These are phyloP conservation scores for Neurospora tetrasperma DNA, from an alignment of 495 filamentous ascomycete species.

Conservation along the genomic window DNA sequence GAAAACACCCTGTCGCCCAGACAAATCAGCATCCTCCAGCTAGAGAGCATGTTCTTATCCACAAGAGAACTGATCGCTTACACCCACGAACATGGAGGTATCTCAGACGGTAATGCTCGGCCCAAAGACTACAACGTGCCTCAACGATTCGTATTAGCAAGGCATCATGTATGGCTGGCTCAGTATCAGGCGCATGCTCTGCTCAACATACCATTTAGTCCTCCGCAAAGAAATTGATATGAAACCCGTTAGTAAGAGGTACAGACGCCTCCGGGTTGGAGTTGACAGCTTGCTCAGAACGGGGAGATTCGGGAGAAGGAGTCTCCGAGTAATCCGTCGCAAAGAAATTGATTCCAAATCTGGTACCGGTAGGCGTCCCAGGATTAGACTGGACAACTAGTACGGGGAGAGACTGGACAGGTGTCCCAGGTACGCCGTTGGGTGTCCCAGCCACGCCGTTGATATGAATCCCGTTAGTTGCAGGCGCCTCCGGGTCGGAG, in stretches of 20 bases:
- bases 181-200: neutral
- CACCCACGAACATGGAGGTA: neutral
- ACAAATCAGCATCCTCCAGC: neutral
- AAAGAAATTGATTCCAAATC: neutral
- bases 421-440: too few species aligned
- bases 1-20: too few species aligned
- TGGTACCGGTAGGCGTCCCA: neutral
- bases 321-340: neutral
- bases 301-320: neutral
- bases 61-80: accelerated
- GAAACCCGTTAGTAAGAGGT: neutral
- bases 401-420: too few species aligned
- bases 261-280: neutral
- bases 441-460: too few species aligned
- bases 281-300: neutral
- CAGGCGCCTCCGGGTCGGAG: neutral
- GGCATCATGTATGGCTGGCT: neutral
- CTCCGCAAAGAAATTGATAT: neutral
- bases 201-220: neutral
- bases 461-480: neutral
- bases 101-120: neutral
- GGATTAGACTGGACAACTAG: too few species aligned
- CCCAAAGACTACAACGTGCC: neutral
- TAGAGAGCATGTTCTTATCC: neutral
- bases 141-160: neutral